Base-by-base conservation (phyloP, 176 grass and related monocot genomes). In the Poa annua region DNA sequence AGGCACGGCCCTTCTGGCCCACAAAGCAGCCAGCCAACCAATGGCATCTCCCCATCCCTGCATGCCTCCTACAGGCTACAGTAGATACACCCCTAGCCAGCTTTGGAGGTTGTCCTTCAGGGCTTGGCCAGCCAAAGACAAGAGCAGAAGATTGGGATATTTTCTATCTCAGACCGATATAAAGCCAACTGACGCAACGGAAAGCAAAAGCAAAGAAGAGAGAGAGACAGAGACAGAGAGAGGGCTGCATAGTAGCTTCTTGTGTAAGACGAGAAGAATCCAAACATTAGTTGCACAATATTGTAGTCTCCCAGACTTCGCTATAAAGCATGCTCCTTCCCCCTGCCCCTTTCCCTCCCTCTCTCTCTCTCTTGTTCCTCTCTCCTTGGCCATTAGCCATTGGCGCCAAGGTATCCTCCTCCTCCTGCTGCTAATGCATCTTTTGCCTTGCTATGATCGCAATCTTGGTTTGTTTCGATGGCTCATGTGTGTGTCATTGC, bases 131-230 rank as follows among this genome's bases (percentile, higher is more conserved):
- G 79, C 77, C 91, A 92, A 88, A 96, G 90, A 91, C 95, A 88
- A 94, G 86, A 76, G 81, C 11, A 81, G 88, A 90, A 89, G 92
- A 89, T 90, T 84, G 82, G 86, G 87, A 92, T 91, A 90, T 92
- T 88, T 84, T 84, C 79, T 83, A 86, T 56, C 81, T 79, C 88
- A 87, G 25, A 41, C 38, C 59, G 60, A 75, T 86, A 79, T 84
- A 89, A 94, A 94, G 89, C 83, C 20, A 80, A 20, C 59, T 77
- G 65, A 85, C 75, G 84, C 78, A 84, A 85, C 67, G 82, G 74
- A 83, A 90, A 93, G 89, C 69, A 91, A 91, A 91, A 90, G 86
- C 79, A 75, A 79, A 84, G 76, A 24, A 35, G 69, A 29, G 4
- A 9, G 29, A 36, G 68, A 64, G 29, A 36, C 56, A 64, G 19